These are phyloP conservation scores for Amaranthus tricolor DNA, from an alignment of 179 eudicot species.

Conservation along the genomic window DNA sequence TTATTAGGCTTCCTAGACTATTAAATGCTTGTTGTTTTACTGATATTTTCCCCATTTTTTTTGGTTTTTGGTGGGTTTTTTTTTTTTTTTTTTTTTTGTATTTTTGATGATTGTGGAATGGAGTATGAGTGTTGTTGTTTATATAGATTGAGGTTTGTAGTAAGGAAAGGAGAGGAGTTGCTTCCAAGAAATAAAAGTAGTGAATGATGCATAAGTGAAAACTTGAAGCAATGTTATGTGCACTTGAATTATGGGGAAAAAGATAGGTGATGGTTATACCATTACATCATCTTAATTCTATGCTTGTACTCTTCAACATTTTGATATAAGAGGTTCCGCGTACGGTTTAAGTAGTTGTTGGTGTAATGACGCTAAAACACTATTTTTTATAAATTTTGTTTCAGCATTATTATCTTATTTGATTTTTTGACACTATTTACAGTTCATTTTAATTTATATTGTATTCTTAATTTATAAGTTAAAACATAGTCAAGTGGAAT, in stretches of 20 bases:
- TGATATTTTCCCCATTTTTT: conserved; percentile 12
- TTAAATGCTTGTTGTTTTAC: conserved; percentile 21
- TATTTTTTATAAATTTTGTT: too few species aligned
- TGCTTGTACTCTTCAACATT: too few species aligned
- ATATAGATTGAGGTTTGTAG: background rate
- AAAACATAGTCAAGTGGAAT: too few species aligned
- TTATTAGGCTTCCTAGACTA: conserved; percentile 33
- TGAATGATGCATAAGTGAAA: background rate
- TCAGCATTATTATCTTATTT: too few species aligned
- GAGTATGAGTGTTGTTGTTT: background rate
- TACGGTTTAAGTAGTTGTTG: too few species aligned
- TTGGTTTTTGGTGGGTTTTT: background rate
- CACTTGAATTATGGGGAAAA: conserved; percentile 8
- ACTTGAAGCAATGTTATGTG: conserved; percentile 20
- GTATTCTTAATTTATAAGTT: too few species aligned
- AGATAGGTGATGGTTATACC: conserved; percentile 1
- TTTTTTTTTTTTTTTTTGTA: background rate
- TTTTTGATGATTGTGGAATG: background rate
- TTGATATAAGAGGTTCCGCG: too few species aligned
- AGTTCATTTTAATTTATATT: too few species aligned
- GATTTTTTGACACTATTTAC: too few species aligned
- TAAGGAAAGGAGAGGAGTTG: conserved; percentile 1
- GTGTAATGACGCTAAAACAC: too few species aligned
- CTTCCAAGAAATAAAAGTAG: conserved; percentile 16
- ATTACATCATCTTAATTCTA: background rate